These are phyloP conservation scores for Schizophyllum commune DNA, from an alignment of 1,284 basidiomycete species.

Conservation along the genomic window DNA sequence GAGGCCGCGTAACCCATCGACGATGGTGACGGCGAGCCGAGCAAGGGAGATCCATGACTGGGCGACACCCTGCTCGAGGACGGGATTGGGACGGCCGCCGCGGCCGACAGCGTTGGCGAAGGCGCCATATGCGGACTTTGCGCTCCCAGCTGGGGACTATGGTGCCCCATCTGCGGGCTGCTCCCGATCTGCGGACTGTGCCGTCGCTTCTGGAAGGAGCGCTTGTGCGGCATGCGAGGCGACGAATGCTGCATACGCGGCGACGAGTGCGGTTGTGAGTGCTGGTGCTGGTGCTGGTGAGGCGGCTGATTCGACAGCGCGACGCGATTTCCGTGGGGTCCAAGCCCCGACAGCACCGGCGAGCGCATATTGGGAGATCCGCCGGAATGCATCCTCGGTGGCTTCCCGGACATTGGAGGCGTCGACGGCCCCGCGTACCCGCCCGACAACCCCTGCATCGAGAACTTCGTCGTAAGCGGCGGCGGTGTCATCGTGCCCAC, in stretches of 20 bases:
- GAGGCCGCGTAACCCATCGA: slow-evolving; percentile 36
- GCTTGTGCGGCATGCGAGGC: not conserved
- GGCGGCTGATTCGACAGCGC: not conserved
- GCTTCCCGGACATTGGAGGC: not conserved
- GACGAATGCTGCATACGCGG: not conserved
- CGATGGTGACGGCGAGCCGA: slow-evolving; percentile 30
- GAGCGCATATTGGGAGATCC: not conserved
- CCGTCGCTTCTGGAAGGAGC: not conserved
- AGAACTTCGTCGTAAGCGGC: slow-evolving; percentile 20
- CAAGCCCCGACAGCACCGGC: not conserved
- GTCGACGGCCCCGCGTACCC: slow-evolving; percentile 4
- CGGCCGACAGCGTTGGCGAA: not conserved
- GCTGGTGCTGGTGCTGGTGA: too few species aligned
- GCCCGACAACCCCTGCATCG: slow-evolving; percentile 16
- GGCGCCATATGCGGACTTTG: not conserved
- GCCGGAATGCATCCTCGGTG: not conserved
- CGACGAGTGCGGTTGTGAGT: too few species aligned
- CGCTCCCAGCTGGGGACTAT: too few species aligned
- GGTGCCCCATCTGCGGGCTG: too few species aligned
- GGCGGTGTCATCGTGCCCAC: slow-evolving; percentile 29
- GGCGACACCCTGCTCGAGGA: slow-evolving; percentile 12
- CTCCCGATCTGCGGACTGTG: not conserved
- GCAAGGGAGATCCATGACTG: slow-evolving; percentile 21
- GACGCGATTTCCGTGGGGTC: not conserved
- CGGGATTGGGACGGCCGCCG: slow-evolving; percentile 1